Conservation (phyloP, 2,329 filamentous ascomycete species). For the Capronia americana region DNA sequence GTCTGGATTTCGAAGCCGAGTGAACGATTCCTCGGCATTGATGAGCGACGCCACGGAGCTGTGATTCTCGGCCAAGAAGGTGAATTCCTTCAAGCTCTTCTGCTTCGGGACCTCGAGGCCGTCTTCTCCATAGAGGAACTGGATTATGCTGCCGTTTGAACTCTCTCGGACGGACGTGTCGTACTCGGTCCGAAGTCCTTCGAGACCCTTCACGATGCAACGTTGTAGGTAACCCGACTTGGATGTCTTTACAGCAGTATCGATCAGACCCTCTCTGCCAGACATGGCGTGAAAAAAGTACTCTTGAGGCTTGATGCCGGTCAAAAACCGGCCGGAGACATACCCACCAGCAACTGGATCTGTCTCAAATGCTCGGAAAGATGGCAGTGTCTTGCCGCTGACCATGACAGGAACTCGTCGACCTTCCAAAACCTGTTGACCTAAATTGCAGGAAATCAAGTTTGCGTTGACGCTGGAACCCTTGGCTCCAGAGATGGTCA, state of each 20-base stretch:
- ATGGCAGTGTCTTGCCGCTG: conserved; percentile 93
- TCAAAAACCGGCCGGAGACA: conserved; percentile 95
- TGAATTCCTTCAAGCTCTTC: conserved; percentile 87
- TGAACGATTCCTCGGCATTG: conserved; percentile 62
- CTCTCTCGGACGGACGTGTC: conserved; percentile 88
- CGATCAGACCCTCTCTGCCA: conserved; percentile 95
- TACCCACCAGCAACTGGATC: conserved; percentile 89
- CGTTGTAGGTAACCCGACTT: conserved; percentile 95
- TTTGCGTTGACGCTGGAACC: conserved; percentile 93
- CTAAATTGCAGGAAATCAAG: conserved; percentile 95
- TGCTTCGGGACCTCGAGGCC: conserved; percentile 94
- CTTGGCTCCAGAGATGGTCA: conserved; percentile 97
- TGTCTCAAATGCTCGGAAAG: conserved; percentile 91
- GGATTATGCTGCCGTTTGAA: conserved; percentile 88
- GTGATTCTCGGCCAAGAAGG: conserved; percentile 87
- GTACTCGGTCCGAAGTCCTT: conserved; percentile 89
- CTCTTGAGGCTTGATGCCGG: conserved; percentile 93
- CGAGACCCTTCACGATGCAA: conserved; percentile 98
- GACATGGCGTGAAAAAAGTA: conserved; percentile 99
- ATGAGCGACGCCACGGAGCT: conserved; percentile 79
- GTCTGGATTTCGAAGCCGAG: conserved; percentile 19
- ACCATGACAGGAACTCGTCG: conserved; percentile 96
- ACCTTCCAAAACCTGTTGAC: conserved; percentile 95
- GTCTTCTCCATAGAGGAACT: conserved; percentile 97
- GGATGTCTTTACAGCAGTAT: conserved; percentile 98